Percentiles rank a stretch among this genome's conserved stretches.
These are phyloP conservation scores for Eucalyptus tenuipes DNA, from an alignment of 345 rosid genomes.

Conservation along the genomic window DNA sequence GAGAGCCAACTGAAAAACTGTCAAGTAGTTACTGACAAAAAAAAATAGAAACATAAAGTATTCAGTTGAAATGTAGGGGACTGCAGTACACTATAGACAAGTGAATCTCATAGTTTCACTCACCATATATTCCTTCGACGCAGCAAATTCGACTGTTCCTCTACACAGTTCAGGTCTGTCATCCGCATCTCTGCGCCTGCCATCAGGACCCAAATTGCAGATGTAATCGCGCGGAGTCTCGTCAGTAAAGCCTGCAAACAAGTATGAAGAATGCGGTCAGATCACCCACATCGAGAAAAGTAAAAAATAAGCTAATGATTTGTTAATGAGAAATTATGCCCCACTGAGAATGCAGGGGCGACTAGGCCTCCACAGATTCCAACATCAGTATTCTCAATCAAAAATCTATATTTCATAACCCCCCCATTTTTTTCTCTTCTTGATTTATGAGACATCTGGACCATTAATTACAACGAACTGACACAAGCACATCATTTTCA, in stretches of 20 bases:
- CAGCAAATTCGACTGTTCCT: conserved; percentile 93
- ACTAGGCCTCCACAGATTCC: not conserved
- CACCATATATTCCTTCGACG: conserved; percentile 90
- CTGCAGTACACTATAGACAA: not conserved
- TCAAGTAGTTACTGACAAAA: not conserved
- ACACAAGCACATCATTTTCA: not conserved
- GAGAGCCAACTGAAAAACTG: not conserved
- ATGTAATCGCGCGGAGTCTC: conserved; percentile 83
- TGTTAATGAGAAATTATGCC: not conserved
- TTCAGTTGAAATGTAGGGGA: not conserved
- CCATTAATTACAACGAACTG: not conserved
- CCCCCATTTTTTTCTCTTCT: not conserved
- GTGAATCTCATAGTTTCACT: conserved; percentile 5
- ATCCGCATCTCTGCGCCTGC: conserved; percentile 90
- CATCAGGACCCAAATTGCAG: conserved; percentile 90
- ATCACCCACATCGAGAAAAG: not conserved
- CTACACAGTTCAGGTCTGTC: conserved; percentile 94
- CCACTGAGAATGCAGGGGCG: not conserved
- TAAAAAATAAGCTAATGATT: not conserved
- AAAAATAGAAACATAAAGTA: not conserved
- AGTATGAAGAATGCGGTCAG: not conserved
- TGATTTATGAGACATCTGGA: not conserved
- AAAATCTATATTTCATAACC: not conserved
- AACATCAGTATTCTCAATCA: not conserved
- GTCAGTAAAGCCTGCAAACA: conserved; percentile 57